Percentiles rank a stretch among this genome's conserved stretches.
phyloP scores from a whole-genome alignment of 345 rosid species.

The Boechera divaricarpa region DNA sequence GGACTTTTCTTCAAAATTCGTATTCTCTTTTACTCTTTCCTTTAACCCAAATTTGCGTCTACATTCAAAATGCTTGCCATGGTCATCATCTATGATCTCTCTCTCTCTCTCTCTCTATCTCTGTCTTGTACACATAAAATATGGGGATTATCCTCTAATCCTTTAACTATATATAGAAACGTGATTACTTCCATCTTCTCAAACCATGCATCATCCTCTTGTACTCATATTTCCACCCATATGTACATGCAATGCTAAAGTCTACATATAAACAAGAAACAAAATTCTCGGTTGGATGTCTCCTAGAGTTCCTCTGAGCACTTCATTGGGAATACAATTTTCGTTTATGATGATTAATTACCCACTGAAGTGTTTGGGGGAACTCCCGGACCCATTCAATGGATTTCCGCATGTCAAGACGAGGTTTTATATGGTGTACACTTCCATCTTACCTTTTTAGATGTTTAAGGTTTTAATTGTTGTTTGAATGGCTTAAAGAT shows the following conservation, averaged over 20 bases:
- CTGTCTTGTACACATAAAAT: not conserved
- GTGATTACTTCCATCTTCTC: slow-evolving; percentile 14
- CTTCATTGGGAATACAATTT: slow-evolving; percentile 21
- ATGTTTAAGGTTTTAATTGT: not conserved
- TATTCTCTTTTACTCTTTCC: slow-evolving; percentile 35
- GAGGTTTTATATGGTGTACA: not conserved
- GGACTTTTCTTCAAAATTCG: slow-evolving; percentile 13
- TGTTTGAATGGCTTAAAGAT: not conserved
- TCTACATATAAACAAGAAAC: slow-evolving; percentile 15
- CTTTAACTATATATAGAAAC: slow-evolving; percentile 8
- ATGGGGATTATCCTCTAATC: not conserved
- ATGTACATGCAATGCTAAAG: slow-evolving; percentile 10
- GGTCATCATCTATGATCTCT: slow-evolving; percentile 8
- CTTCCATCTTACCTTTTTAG: not conserved
- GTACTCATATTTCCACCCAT: not conserved
- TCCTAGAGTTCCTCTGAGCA: slow-evolving; percentile 44
- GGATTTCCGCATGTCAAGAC: not conserved
- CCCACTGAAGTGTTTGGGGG: slow-evolving; percentile 48
- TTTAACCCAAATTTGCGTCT: slow-evolving; percentile 39
- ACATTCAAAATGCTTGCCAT: slow-evolving; percentile 30
- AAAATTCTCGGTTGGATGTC: slow-evolving; percentile 27
- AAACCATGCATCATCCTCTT: slow-evolving; percentile 7
- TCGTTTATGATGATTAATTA: not conserved
- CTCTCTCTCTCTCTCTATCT: not conserved
- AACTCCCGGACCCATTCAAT: slow-evolving; percentile 39